A percentile compares a stretch with the other conserved stretches of the same genome.
Conservation (phyloP, 2,329 filamentous ascomycete genomes). For the Penicillium sp. region DNA sequence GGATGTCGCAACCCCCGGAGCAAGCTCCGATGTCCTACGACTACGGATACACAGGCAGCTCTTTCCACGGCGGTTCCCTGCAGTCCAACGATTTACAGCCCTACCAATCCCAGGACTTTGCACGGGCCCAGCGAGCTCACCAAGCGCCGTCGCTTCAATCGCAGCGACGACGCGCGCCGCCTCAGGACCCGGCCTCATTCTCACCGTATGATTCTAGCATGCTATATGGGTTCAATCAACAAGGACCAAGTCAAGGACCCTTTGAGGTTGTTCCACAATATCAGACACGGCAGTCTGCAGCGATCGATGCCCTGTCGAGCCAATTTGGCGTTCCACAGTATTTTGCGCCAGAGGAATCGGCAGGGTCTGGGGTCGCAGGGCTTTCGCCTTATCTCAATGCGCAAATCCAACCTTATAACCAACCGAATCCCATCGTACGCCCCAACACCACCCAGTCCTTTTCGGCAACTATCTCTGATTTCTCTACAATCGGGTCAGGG, state of each 20-base stretch:
- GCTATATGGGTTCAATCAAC: slow-evolving; percentile 75
- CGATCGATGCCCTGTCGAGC: slow-evolving; percentile 71
- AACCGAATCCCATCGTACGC: slow-evolving; percentile 58
- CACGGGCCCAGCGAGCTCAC: slow-evolving; percentile 39
- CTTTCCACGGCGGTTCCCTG: slow-evolving; percentile 47
- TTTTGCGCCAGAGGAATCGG: slow-evolving; percentile 65
- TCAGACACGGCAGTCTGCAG: slow-evolving; percentile 71
- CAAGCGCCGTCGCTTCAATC: slow-evolving; percentile 38
- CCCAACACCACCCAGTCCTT: slow-evolving; percentile 53
- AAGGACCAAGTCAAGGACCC: slow-evolving; percentile 58
- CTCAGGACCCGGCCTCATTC: not conserved
- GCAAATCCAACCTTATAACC: slow-evolving; percentile 59
- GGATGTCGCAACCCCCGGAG: slow-evolving; percentile 37
- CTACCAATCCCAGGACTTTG: slow-evolving; percentile 64
- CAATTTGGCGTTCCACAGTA: slow-evolving; percentile 72
- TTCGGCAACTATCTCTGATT: slow-evolving; percentile 54
- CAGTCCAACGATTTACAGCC: slow-evolving; percentile 55
- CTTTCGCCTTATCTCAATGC: slow-evolving; percentile 65
- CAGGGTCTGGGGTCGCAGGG: slow-evolving; percentile 59
- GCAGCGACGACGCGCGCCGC: slow-evolving; percentile 53
- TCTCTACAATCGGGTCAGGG: slow-evolving; percentile 34
- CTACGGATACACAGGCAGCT: slow-evolving; percentile 59
- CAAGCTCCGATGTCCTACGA: slow-evolving; percentile 40
- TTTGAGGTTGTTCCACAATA: slow-evolving; percentile 78
- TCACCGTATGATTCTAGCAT: slow-evolving; percentile 59